Base-by-base conservation (phyloP, 495 filamentous ascomycete genomes). In the Sordaria brevicollis region DNA sequence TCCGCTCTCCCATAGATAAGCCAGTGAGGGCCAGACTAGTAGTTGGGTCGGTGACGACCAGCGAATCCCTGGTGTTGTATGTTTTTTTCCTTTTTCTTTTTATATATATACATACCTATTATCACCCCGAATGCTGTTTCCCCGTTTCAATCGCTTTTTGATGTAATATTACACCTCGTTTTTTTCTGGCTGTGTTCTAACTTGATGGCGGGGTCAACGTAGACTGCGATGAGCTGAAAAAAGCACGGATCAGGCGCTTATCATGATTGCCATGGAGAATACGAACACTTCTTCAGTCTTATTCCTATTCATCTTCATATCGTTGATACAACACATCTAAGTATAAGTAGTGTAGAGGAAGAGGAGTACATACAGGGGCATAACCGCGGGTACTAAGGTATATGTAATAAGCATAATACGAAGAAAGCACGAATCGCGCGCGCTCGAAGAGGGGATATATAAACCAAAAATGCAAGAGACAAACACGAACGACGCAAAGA, bases 1-100 rank as follows among this genome's bases (percentile, higher is more conserved):
- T 84, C 80, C 79, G 83, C 79, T 84, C 82, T 81, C 76, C 81
- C 81, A 75, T 82, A 79, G 77, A 77, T 76, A 80, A 81, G 75
- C 77, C 65, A 70, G 68, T 70, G 68, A 72, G 41, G 37, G 71
- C 72, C 65, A 68, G 78, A 81, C 74, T 75, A 82, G 82, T 82
- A 82, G 78, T 83, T 79, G 77, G 79, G 81, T 83, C 76, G 82
- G 79, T 83, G 83, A 83, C 79, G 77, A 84, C 68, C 66, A 72
- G 74, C 66, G 74, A 74, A 74, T 75, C 68, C 74, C 70, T 66
- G 74, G 74, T 71, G 74, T 72, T 75, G 74, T 72, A 75, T 74
- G 68, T 74, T 67, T 54, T 71, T 62, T 68, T 67, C 7, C 0
- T n/a, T n/a, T 39, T 39, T 39, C 38, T 39, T 39, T 39, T 17